Evolutionary conservation across 495 filamentous ascomycete genomes (phyloP).

Genomic region (Recurvomyces mirabilis): DNA sequence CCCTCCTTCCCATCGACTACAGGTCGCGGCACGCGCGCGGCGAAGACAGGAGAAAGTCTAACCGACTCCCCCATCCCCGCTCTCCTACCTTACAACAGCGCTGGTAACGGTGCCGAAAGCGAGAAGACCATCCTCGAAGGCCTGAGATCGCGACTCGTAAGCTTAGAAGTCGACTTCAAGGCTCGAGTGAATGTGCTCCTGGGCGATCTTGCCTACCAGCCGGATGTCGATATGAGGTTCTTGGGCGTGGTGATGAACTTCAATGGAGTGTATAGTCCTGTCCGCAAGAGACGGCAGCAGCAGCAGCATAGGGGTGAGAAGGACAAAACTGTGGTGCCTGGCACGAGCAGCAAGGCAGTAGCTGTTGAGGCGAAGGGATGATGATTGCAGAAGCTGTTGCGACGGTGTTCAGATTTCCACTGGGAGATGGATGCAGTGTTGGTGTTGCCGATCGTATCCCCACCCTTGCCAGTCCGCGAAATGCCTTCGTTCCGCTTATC

Average conservation of each 20-base stretch:
- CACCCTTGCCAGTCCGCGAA: too few relatives aligned
- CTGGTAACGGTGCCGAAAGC: conserved; percentile 19
- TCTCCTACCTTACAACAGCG: conserved; percentile 4
- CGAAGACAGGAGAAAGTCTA: conserved; percentile 1
- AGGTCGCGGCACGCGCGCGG: background rate
- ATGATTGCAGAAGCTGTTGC: too few relatives aligned
- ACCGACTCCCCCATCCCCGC: conserved; percentile 14
- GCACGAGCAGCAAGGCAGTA: background rate
- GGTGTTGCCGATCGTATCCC: too few relatives aligned
- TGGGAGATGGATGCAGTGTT: too few relatives aligned
- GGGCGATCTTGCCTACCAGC: conserved; percentile 83
- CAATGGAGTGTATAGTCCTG: conserved; percentile 85
- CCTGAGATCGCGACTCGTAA: conserved; percentile 56
- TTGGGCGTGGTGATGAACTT: conserved; percentile 97
- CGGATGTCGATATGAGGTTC: conserved; percentile 91
- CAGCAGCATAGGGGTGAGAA: conserved; percentile 6
- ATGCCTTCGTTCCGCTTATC: too few relatives aligned
- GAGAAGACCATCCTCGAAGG: conserved; percentile 65
- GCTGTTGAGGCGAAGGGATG: background rate
- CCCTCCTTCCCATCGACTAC: conserved; percentile 2
- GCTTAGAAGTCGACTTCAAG: conserved; percentile 63
- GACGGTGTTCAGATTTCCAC: too few relatives aligned
- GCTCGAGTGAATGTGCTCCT: conserved; percentile 66
- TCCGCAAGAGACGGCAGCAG: conserved; percentile 48
- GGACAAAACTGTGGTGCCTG: too few relatives aligned